Evolutionary conservation across 78 protist genomes (phyloP), one percentile per base, ranked within the genome.

Genomic region (Polysphondylium violaceum): DNA sequence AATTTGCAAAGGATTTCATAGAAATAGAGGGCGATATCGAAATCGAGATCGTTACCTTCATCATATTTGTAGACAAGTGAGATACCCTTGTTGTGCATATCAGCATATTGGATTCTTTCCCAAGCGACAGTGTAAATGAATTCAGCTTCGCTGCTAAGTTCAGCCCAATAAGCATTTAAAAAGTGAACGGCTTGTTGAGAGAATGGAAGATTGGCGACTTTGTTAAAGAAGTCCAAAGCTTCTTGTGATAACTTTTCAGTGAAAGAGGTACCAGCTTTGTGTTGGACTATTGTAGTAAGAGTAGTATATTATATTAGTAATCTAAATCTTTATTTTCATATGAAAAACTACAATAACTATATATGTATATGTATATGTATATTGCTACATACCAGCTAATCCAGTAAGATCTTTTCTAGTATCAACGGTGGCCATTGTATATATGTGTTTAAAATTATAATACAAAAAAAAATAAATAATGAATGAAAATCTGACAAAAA

Each of bases 161-260:
- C 95, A 58, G 56, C 47, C 95, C 95, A 92, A 74, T 92, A 92
- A 41, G 95, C 95, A 61, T 92, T 92, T 60, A 92, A 69, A 67
- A 92, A 92, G 50, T 88, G 92, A 41, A 92, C 95, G 50, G 95
- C 95, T 78, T 92, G 95, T 87, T 92, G 87, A 16, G 95, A 92
- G 92, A 92, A 92, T 59, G 92, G 86, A 11, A 31, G 23, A 14
- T 69, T 47, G 29, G 89, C 76, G 67, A 92, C 86, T 2, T 53
- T 51, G 61, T 50, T 63, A 74, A 92, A 92, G 77, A 76, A 92
- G 19, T 35, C 64, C 76, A 92, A 35, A 2, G 95, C 92, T 31
- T 92, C 95, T 50, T 38, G 76, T 29, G 51, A 59, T 73, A 92
- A 78, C 83, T 85, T 92, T 72, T 92, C 93, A 33, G 92, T 85